Conservation (phyloP, 805 yeast species). For the Maudiozyma serrabonitensis region DNA sequence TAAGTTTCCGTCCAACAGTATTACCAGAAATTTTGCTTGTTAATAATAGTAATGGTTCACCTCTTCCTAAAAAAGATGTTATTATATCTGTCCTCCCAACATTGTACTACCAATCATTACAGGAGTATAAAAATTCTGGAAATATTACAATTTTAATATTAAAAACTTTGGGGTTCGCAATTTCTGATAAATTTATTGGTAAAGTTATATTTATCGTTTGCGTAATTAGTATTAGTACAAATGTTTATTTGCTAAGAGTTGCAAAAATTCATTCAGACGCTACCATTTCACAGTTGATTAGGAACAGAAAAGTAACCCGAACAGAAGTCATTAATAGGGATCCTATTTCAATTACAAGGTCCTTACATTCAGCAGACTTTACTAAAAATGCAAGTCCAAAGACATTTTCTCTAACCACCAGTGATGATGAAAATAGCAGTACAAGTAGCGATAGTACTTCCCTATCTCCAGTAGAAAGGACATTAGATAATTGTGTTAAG, state of each 20-base stretch:
- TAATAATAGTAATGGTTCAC: slow-evolving; percentile 9
- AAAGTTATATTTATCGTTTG: slow-evolving; percentile 66
- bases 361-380: not conserved
- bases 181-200: slow-evolving; percentile 71
- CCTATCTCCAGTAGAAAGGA: not conserved
- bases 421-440: slow-evolving; percentile 3
- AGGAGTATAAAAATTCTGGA: not conserved
- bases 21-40: slow-evolving; percentile 28
- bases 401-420: not conserved
- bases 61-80: slow-evolving; percentile 33
- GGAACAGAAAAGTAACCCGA: not conserved
- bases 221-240: slow-evolving; percentile 66
- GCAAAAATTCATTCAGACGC: slow-evolving; percentile 54
- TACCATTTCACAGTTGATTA: slow-evolving; percentile 25
- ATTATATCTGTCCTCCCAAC: slow-evolving; percentile 52
- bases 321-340: not conserved
- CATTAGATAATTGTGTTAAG: slow-evolving; percentile 22
- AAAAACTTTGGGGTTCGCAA: slow-evolving; percentile 52
- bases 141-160: slow-evolving; percentile 31
- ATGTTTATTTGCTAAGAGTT: slow-evolving; percentile 77
- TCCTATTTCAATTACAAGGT: not conserved
- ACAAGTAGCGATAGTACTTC: slow-evolving; percentile 1
- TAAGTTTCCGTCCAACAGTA: slow-evolving; percentile 9
- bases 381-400: slow-evolving; percentile 1
- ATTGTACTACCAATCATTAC: slow-evolving; percentile 45